Base-by-base conservation (phyloP, 2,329 filamentous ascomycete genomes). In the Fusarium sp. region DNA sequence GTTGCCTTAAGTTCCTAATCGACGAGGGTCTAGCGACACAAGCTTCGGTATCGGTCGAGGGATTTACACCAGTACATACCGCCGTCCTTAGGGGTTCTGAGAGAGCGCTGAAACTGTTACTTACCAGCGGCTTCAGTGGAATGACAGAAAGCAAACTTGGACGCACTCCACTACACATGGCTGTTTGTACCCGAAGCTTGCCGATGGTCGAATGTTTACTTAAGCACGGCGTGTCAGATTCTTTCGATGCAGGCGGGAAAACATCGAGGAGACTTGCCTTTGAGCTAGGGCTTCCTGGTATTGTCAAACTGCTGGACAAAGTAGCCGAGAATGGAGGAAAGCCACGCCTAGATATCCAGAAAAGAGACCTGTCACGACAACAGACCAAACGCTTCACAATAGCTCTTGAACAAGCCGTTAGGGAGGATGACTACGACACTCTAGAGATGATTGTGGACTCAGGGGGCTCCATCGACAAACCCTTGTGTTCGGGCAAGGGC, bases 391-490 rank as follows among this genome's bases (percentile, higher is more conserved):
- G 19, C 3, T 21, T 49, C 6, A 38, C 49, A 19, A 19, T 44
- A 7, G 39, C 13, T 13, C 14, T 63, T 1, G 28, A 36, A 15
- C 14, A 24, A 31, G 55, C 56, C 9, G 13, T 54, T 2, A 1
- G 4, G 4, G 14, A 34, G 6, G 5, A 21, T 2, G 34, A 64
- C 13, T 19, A 44, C 5, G 10, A 24, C 4, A 34, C 34, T 47
- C 79, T 80, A 24, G 82, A 80, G 5, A 21, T 50, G 36, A 28
- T 53, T 3, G 2, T 2, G 0, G 8, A 7, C 9, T 11, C 28
- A 11, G 49, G 55, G 11, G 44, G 47, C 17, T 24, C 55, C 3
- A 34, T 60, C 11, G 60, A 63, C n/a, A 28, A 49, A 0, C 6
- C 22, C 1, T n/a, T 60, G n/a, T 34, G 13, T 8, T 21, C 26